phyloP scores from a whole-genome alignment of 1,139 yeast genomes.

The Meyerozyma athensensis region DNA sequence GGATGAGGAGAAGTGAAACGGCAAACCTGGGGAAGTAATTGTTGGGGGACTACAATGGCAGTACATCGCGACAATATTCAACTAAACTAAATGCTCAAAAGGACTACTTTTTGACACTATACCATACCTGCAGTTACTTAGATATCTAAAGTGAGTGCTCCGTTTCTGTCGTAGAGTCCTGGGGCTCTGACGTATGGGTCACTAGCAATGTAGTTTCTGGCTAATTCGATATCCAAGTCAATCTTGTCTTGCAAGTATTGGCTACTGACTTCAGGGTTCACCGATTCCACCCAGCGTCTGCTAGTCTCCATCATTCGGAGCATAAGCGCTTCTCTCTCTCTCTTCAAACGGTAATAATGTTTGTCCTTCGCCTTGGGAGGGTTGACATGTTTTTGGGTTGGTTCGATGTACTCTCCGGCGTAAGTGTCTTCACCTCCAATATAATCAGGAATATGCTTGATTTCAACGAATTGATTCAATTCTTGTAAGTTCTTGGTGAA shows the following conservation, averaged over 20 bases:
- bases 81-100: too few relatives aligned
- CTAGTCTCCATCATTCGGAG: slow-evolving; percentile 33
- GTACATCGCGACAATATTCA: too few relatives aligned
- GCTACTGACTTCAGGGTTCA: slow-evolving; percentile 37
- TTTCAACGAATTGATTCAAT: slow-evolving; percentile 28
- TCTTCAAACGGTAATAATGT: slow-evolving; percentile 22
- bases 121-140: too few relatives aligned
- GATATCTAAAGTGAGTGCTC: slow-evolving; percentile 13
- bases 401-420: slow-evolving; percentile 26
- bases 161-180: slow-evolving; percentile 39
- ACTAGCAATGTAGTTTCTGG: slow-evolving; percentile 30
- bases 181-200: slow-evolving; percentile 39
- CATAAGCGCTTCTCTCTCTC: slow-evolving; percentile 30
- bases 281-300: slow-evolving; percentile 37
- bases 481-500: slow-evolving; percentile 38
- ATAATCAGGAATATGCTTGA: slow-evolving; percentile 31
- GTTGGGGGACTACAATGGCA: too few relatives aligned
- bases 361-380: slow-evolving; percentile 30
- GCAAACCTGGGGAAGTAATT: too few relatives aligned
- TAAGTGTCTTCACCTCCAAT: slow-evolving; percentile 37
- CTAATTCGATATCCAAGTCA: slow-evolving; percentile 23
- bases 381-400: slow-evolving; percentile 23
- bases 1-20: too few relatives aligned
- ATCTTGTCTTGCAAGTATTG: slow-evolving; percentile 38
- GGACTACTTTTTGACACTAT: too few relatives aligned